Base-by-base conservation (phyloP, 345 rosid species). In the Erysimum cheiranthoides region DNA sequence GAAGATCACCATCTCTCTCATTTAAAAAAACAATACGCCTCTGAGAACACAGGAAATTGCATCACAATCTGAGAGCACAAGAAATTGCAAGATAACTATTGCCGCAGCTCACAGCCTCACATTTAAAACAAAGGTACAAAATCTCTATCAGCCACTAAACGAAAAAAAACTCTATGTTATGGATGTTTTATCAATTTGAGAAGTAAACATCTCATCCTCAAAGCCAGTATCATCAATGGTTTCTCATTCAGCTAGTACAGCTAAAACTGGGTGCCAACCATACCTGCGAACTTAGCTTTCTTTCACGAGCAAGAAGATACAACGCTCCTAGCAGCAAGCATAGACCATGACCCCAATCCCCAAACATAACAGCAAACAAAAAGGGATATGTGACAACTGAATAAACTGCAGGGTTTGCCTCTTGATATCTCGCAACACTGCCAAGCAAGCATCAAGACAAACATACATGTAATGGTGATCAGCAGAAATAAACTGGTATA, bases 341-440 rank as follows among this genome's bases (percentile, higher is more conserved):
- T 81, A 94, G 82, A 74, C 97, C 97, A 75, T 94, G 98, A 73
- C 98, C 98, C 98, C 98, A 94, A 78, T 94, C 98, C 60, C 98
- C 98, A 85, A 94, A 94, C 98, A 94, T 94, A 75, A 89, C 97
- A 45, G 97, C 98, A 83, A 94, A 94, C 83, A 92, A 91, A 85
- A 94, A 94, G 25, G 98, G 98, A 81, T 92, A 94, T 54, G 98
- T 94, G 66, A 94, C 72, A 25, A 86, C 87, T 45, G 95, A 81
- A 81, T 92, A 94, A 16, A 94, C 96, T 45, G 97, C 89, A 80
- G 98, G 97, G 86, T 94, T 94, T 78, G 96, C 96, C 81, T 94
- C 98, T 82, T 87, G 90, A 87, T 94, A 94, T 86, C 92, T 88
- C 52, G 95, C 98, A 83, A 94, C 89, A 78, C 98, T 94, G 97